Evolutionary conservation across 208 protist genomes (phyloP).

Genomic region (Angomonas desouzai): DNA sequence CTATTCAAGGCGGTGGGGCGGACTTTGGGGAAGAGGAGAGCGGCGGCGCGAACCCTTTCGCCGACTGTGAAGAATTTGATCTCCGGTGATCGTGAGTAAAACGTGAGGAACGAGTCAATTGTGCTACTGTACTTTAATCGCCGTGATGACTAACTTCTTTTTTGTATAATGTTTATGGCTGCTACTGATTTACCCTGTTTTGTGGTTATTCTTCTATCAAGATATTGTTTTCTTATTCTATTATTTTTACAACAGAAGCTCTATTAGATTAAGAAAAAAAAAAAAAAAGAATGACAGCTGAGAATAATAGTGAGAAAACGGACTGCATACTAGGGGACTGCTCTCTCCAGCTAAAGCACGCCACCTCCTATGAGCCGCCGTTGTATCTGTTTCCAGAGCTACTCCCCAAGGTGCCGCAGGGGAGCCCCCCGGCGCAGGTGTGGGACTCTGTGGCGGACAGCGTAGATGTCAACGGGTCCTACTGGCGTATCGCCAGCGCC

Average conservation of each 20-base stretch:
- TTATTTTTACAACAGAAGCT: neutral
- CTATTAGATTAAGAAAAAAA: neutral
- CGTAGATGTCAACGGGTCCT: conserved; percentile 67
- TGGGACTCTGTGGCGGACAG: conserved; percentile 80
- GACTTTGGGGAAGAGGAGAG: neutral
- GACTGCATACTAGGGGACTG: conserved; percentile 59
- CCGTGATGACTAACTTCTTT: neutral
- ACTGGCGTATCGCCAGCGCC: conserved; percentile 60
- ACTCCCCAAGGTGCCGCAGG: conserved; percentile 64
- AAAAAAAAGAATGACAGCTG: neutral
- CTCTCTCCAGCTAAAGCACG: conserved; percentile 42
- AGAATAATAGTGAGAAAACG: neutral
- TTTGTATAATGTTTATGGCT: conserved; percentile 9
- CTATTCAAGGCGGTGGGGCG: neutral
- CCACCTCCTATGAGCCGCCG: conserved; percentile 77
- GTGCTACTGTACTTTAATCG: neutral
- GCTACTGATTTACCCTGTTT: neutral
- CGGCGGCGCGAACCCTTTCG: neutral
- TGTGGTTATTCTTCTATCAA: neutral
- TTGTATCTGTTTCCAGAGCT: conserved; percentile 86
- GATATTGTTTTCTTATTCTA: too few species aligned
- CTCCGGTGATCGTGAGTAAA: neutral
- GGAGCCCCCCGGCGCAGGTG: conserved; percentile 44
- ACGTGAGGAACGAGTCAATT: too few species aligned
- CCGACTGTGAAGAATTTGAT: conserved; percentile 2